Evolutionary conservation across 2,329 filamentous ascomycete genomes (phyloP).

Genomic region (Ascochyta fabae): DNA sequence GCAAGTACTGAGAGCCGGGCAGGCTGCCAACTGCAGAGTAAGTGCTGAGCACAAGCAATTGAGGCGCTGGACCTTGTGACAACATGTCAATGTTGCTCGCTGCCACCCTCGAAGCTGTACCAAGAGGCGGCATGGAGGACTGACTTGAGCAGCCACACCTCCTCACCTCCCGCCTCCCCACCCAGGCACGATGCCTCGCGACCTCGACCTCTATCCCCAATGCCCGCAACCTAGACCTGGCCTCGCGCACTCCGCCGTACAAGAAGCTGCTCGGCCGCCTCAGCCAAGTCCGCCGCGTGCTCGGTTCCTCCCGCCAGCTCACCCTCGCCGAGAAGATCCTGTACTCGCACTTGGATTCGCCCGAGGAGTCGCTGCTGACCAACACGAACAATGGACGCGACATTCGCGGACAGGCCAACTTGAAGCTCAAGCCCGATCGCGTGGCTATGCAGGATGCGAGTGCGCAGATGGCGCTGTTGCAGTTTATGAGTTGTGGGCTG

Average conservation of each 20-base stretch:
- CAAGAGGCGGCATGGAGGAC: conserved; percentile 2
- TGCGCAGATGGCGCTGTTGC: conserved; percentile 95
- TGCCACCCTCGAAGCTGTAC: not conserved
- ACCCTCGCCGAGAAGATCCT: conserved; percentile 98
- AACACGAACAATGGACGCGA: conserved; percentile 83
- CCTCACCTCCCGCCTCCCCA: conserved; percentile 23
- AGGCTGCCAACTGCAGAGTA: conserved; percentile 43
- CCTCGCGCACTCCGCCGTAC: conserved; percentile 76
- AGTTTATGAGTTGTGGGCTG: conserved; percentile 97
- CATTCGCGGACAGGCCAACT: conserved; percentile 85
- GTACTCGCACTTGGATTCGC: conserved; percentile 90
- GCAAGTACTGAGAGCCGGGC: conserved; percentile 40
- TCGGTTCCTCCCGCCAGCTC: conserved; percentile 68
- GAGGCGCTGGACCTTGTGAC: not conserved
- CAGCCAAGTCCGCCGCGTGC: conserved; percentile 73
- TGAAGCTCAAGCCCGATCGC: conserved; percentile 96
- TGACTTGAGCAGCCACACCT: conserved; percentile 34
- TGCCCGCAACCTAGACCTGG: conserved; percentile 47
- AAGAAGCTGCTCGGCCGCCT: conserved; percentile 80
- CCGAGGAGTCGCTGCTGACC: conserved; percentile 83
- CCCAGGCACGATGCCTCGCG: conserved; percentile 39
- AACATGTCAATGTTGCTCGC: too few species aligned
- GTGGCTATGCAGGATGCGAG: conserved; percentile 99
- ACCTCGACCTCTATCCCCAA: conserved; percentile 39
- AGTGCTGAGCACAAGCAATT: conserved; percentile 20